Base-by-base conservation (phyloP, 345 rosid species). In the Schrenkiella parvula region DNA sequence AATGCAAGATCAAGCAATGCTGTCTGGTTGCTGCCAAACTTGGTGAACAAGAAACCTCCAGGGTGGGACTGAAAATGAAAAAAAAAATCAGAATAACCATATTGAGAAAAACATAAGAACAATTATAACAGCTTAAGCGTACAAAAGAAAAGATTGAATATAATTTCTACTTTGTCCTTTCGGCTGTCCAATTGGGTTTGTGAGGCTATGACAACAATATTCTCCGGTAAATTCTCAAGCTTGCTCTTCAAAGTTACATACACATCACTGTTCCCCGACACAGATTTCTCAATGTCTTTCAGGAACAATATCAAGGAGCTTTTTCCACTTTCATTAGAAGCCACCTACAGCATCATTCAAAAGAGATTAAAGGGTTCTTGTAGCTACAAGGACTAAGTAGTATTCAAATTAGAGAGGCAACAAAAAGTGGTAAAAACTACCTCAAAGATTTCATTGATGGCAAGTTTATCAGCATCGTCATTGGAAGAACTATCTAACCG, bases 1-100 rank as follows among this genome's bases (percentile, higher is more conserved):
- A 93, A 88, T 13, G 97, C 93, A 67, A 93, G 84, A 75, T 93
- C 98, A 66, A 93, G 86, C 21, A 93, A 70, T 59, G 98, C 91
- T 29, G 97, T 88, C 65, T 90, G 96, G 74, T 84, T 93, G 84
- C 96, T 74, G 44, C 93, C 96, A 81, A 93, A 86, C 80, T 93
- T 93, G 2, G 98, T 93, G 64, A 93, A 89, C 61, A 93, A 51
- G 81, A 93, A 90, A 48, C 97, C 87, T 31, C 97, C 95, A 25
- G 96, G 87, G 79, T 88, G 96, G 38, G 95, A 85, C 98, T 93
- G 90, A 50, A 80, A 47, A 39, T 32, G 22, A 4, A 61, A n/a
- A 59, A 29, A 29, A 59, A 39, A 61, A 29, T 37, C 38, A 28
- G 42, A 38, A 22, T n/a, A 60, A 42, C 31, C 18, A 56, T 64